phyloP scores from a whole-genome alignment of 164 flowering plant species.

The Chimonanthus praecox region DNA sequence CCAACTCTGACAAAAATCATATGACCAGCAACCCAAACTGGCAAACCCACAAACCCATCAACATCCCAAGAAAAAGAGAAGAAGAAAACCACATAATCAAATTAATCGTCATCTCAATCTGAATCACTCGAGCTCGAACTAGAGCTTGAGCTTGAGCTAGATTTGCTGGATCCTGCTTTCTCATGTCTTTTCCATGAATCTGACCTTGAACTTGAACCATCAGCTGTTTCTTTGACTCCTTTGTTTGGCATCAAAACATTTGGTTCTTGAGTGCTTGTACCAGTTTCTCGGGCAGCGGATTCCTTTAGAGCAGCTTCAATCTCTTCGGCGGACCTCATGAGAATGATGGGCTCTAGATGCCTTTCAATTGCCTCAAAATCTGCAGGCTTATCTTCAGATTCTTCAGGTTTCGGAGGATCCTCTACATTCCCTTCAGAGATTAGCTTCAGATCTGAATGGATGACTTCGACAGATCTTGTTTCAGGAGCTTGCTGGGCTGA shows the following conservation, averaged over 20 bases:
- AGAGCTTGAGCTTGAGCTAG: constrained; percentile 27
- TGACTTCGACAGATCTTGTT: not conserved
- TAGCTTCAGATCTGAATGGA: not conserved
- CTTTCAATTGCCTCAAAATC: not conserved
- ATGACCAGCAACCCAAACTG: constrained; percentile 2
- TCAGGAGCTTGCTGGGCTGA: constrained; percentile 13
- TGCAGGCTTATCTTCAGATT: constrained; percentile 7
- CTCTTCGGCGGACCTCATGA: constrained; percentile 6
- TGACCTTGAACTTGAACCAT: constrained; percentile 9
- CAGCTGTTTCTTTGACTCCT: constrained; percentile 9
- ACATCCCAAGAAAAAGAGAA: not conserved
- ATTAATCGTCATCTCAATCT: not conserved
- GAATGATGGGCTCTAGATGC: not conserved
- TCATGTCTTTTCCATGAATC: constrained; percentile 1
- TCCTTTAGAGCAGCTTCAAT: constrained; percentile 15
- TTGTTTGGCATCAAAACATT: constrained; percentile 1
- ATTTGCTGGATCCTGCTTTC: constrained; percentile 19
- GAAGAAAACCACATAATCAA: not conserved
- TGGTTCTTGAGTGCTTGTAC: constrained; percentile 6
- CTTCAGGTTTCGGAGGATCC: not conserved
- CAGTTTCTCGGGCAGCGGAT: constrained; percentile 12
- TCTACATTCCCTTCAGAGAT: not conserved
- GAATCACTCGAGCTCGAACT: constrained; percentile 8
- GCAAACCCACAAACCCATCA: not conserved
- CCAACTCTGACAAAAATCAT: not conserved